Percentiles rank a stretch among this genome's conserved stretches.
Evolutionary conservation across 208 protist genomes (phyloP).

Genomic region (Acanthamoeba quina): DNA sequence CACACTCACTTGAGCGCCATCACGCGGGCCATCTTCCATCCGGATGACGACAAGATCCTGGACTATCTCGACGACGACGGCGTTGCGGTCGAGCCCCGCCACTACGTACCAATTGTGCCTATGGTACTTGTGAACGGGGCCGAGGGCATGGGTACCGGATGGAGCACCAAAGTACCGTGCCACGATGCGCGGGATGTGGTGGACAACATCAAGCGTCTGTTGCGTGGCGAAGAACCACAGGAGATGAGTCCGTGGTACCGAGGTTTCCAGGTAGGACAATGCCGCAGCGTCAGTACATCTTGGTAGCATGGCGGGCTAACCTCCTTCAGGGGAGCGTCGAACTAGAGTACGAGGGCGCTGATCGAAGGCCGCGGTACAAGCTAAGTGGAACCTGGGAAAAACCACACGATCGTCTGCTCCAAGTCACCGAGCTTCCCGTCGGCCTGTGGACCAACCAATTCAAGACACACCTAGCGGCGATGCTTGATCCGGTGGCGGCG

Average conservation of each 20-base stretch:
- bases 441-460: slow-evolving; percentile 97
- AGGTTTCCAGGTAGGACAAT: slow-evolving; percentile 96
- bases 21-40: slow-evolving; percentile 96
- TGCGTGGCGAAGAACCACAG: slow-evolving; percentile 92
- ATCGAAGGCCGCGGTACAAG: slow-evolving; percentile 61
- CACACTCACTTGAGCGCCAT: slow-evolving; percentile 97
- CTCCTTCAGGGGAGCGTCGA: neutral
- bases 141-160: slow-evolving; percentile 99
- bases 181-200: slow-evolving; percentile 98
- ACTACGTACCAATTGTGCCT: slow-evolving; percentile 99
- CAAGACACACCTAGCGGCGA: slow-evolving; percentile 94
- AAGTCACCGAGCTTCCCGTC: slow-evolving; percentile 98
- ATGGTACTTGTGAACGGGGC: slow-evolving; percentile 99
- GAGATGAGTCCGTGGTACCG: slow-evolving; percentile 97
- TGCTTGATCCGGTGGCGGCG: slow-evolving; percentile 82
- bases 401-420: slow-evolving; percentile 88
- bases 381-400: slow-evolving; percentile 68
- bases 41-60: slow-evolving; percentile 98
- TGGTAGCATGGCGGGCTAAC: neutral
- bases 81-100: slow-evolving; percentile 98
- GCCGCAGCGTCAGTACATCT: no score
- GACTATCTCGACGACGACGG: slow-evolving; percentile 99
- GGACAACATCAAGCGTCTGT: slow-evolving; percentile 90
- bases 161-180: slow-evolving; percentile 97
- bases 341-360: slow-evolving; percentile 63